A percentile compares a stretch with the other conserved stretches of the same genome.
Evolutionary conservation across 2,329 filamentous ascomycete species (phyloP).

Genomic region (Metarhizium brunneum): DNA sequence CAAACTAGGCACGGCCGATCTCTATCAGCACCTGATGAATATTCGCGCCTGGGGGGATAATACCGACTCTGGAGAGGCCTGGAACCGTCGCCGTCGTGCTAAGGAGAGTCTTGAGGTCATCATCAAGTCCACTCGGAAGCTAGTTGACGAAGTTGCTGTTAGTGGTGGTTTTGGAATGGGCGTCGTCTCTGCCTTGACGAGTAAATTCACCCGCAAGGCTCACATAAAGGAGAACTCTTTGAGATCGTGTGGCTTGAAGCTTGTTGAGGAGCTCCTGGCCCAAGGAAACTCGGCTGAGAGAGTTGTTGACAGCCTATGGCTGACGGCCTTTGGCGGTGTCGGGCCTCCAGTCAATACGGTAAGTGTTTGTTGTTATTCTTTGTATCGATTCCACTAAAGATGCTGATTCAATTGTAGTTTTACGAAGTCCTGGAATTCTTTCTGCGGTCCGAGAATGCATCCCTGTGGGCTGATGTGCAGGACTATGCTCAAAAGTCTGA

Average conservation of each 20-base stretch:
- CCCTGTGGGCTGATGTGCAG: slow-evolving; percentile 34
- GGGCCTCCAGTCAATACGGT: slow-evolving; percentile 29
- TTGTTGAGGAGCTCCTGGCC: slow-evolving; percentile 26
- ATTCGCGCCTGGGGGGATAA: slow-evolving; percentile 38
- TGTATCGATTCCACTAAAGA: neutral
- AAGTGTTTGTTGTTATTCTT: slow-evolving; percentile 7
- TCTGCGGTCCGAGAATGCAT: slow-evolving; percentile 27
- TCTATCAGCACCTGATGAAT: slow-evolving; percentile 33
- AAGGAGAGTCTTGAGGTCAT: slow-evolving; percentile 28
- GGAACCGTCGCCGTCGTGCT: slow-evolving; percentile 33
- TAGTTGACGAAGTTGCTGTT: slow-evolving; percentile 26
- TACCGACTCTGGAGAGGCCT: slow-evolving; percentile 35
- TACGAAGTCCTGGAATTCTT: slow-evolving; percentile 34
- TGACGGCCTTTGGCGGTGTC: slow-evolving; percentile 30
- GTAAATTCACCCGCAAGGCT: slow-evolving; percentile 17
- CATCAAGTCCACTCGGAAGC: slow-evolving; percentile 27
- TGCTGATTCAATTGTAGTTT: slow-evolving; percentile 22
- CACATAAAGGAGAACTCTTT: slow-evolving; percentile 25
- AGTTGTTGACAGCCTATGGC: slow-evolving; percentile 27
- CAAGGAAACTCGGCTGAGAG: slow-evolving; percentile 22
- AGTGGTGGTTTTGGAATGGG: slow-evolving; percentile 23
- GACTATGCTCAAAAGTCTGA: slow-evolving; percentile 24
- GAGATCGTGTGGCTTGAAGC: slow-evolving; percentile 27
- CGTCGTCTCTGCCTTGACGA: slow-evolving; percentile 9
- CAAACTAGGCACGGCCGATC: slow-evolving; percentile 25